Evolutionary conservation across 805 yeast genomes (phyloP).

Genomic region (Ogataea nakhonphanomensis): DNA sequence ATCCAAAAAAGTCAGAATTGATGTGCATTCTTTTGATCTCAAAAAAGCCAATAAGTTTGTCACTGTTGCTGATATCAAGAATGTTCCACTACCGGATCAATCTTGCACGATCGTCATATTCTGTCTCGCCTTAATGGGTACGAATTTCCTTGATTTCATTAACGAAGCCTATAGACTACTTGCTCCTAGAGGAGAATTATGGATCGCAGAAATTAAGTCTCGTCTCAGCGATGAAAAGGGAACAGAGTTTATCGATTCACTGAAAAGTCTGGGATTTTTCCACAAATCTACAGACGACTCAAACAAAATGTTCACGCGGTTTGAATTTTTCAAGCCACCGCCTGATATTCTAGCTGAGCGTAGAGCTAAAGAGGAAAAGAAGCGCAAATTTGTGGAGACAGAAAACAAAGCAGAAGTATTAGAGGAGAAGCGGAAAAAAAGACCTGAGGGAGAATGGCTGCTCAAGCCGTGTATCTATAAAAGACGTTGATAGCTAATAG

Average conservation of each 20-base stretch:
- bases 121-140: conserved; percentile 96
- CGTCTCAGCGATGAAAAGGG: conserved; percentile 77
- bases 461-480: conserved; percentile 96
- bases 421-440: conserved; percentile 47
- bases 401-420: conserved; percentile 58
- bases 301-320: conserved; percentile 92
- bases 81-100: conserved; percentile 78
- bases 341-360: conserved; percentile 61
- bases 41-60: conserved; percentile 84
- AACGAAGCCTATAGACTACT: conserved; percentile 84
- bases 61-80: conserved; percentile 93
- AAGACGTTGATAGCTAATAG: conserved; percentile 52
- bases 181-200: conserved; percentile 87
- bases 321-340: conserved; percentile 89
- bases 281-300: conserved; percentile 82
- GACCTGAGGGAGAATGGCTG: conserved; percentile 82
- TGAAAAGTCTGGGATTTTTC: conserved; percentile 78
- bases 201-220: conserved; percentile 97
- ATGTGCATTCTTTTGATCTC: conserved; percentile 87
- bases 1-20: conserved; percentile 42
- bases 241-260: conserved; percentile 73
- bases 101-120: conserved; percentile 88
- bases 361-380: conserved; percentile 57
- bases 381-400: conserved; percentile 65
- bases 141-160: conserved; percentile 89